phyloP scores from a whole-genome alignment of 495 filamentous ascomycete species.

The Hyaloscypha hepaticicola region DNA sequence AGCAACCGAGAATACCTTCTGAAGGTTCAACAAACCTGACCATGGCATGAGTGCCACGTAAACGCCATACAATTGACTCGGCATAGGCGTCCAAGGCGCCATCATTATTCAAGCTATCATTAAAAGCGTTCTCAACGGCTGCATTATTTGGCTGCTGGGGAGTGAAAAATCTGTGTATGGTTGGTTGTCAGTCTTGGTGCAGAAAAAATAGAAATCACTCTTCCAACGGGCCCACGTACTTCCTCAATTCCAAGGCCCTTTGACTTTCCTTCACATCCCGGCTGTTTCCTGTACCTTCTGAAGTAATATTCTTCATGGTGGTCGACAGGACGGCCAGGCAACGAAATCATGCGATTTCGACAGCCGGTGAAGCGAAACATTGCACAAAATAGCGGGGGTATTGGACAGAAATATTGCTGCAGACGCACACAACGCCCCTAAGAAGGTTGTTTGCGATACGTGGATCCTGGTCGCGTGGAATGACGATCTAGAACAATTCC shows the following conservation, averaged over 20 bases:
- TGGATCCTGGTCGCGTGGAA: neutral
- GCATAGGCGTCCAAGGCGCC: conserved; percentile 27
- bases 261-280: conserved; percentile 19
- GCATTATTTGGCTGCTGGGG: neutral
- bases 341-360: neutral
- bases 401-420: neutral
- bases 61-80: conserved; percentile 27
- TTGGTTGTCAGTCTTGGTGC: neutral
- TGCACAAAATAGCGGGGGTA: neutral
- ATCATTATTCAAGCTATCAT: conserved; percentile 21
- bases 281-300: neutral
- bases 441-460: neutral
- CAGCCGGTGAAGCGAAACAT: neutral
- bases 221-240: conserved; percentile 13
- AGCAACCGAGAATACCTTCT: neutral
- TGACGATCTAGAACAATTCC: neutral
- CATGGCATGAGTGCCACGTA: conserved; percentile 22
- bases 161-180: conserved; percentile 24
- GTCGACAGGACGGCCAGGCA: neutral
- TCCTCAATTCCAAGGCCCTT: conserved; percentile 24
- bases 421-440: neutral
- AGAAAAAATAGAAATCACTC: neutral
- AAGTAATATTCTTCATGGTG: neutral
- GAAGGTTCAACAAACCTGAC: conserved; percentile 18
- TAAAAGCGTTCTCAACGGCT: conserved; percentile 3